Conservation (phyloP, 2,329 filamentous ascomycete species). For the Cryphonectria nitschkei region DNA sequence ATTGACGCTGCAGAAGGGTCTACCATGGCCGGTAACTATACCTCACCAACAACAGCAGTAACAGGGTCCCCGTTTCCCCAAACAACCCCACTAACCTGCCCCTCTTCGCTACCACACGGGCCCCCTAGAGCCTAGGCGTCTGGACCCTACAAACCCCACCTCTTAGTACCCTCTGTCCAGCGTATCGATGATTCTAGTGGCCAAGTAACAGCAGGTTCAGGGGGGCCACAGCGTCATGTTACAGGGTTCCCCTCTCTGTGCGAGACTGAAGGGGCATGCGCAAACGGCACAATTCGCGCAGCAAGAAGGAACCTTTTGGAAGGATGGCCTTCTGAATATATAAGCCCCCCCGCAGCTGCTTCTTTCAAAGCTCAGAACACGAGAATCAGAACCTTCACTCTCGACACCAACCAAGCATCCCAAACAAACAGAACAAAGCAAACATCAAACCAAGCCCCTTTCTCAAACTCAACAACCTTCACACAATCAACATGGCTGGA, state of each 20-base stretch:
- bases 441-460: background rate
- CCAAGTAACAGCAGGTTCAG: background rate
- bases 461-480: background rate
- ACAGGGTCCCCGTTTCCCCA: background rate
- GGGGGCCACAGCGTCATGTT: slow-evolving; percentile 1
- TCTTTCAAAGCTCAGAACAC: background rate
- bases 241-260: slow-evolving; percentile 8
- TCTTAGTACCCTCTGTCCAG: background rate
- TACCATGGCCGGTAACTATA: background rate
- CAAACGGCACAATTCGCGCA: slow-evolving; percentile 23
- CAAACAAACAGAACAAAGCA: background rate
- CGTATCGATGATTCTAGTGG: background rate
- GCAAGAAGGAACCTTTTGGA: background rate
- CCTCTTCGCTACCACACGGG: background rate
- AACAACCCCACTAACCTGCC: background rate
- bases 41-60: background rate
- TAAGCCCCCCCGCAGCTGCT: background rate
- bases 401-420: background rate
- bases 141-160: slow-evolving; percentile 2
- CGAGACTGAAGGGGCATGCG: background rate
- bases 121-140: background rate
- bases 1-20: background rate
- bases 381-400: background rate
- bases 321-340: background rate
- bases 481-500: slow-evolving; percentile 26